Base-by-base conservation (phyloP, 805 yeast genomes). In the Metschnikowia bowlesiae region DNA sequence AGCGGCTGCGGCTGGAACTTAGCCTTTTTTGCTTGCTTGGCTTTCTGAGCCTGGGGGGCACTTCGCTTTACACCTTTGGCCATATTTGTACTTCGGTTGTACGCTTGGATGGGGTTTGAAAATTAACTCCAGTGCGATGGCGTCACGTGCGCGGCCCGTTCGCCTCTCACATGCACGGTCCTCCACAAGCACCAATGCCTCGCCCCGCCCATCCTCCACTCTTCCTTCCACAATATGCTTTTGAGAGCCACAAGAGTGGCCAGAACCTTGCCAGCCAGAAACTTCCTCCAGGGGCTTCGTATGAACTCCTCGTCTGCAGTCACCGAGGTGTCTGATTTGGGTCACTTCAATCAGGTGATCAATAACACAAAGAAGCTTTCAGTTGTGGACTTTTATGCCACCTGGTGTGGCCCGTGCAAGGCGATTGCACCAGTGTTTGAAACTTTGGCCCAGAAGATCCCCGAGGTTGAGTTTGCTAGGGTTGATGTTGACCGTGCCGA, bases 391-490 rank as follows among this genome's bases (percentile, higher is more conserved):
- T 84, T 84, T 63, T 82, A 76, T 65, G 89, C 89, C 32, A 78
- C 82, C 9, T 84, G 89, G 89, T 84, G 89, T 66, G 88, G 85
- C 7, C 89, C 89, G n/a, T 84, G 89, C 60, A 82, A 80, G 58
- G 85, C 85, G n/a, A 76, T 84, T 59, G 74, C 84, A 2, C 89
- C 89, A 13, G 64, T 79, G 18, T 63, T 83, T 41, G 76, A 70
- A 41, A 64, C 65, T 36, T 63, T 73, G 52, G 69, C 76, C 28
- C 75, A 76, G 18, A 69, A 72, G 52, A 59, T 66, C 13, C 74
- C 75, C 10, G 75, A 74, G 50, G 87, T 82, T 1, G 75, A 75
- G 48, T 87, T 86, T 59, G 80, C 78, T 57, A 83, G 86, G 61
- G 82, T 85, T 33, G 90, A 87, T 57, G 89, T 86, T 43, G 94